Conservation (phyloP, 2,329 filamentous ascomycete species). For the Colletotrichum magnum region DNA sequence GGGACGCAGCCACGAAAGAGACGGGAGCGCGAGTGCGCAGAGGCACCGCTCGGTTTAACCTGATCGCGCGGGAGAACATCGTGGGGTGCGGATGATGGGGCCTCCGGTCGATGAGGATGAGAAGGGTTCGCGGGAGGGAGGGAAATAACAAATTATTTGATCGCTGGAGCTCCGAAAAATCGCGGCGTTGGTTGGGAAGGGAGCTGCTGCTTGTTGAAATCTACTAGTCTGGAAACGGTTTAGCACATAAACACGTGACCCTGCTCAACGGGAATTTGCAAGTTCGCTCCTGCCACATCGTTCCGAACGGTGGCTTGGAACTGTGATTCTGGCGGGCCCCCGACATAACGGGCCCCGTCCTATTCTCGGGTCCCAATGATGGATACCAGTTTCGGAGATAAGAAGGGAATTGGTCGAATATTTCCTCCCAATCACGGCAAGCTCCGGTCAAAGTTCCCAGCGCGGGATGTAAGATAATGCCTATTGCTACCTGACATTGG, state of each 20-base stretch:
- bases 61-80: constrained; percentile 82
- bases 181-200: constrained; percentile 55
- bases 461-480: neutral
- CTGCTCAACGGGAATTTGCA: constrained; percentile 41
- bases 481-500: too few relatives aligned
- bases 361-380: constrained; percentile 23
- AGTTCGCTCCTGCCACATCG: constrained; percentile 25
- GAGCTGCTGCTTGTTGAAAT: constrained; percentile 54
- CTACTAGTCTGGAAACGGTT: constrained; percentile 47
- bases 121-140: constrained; percentile 46
- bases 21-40: constrained; percentile 65
- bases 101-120: constrained; percentile 51
- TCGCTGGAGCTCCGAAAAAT: constrained; percentile 59
- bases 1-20: constrained; percentile 66
- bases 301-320: constrained; percentile 13
- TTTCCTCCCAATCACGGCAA: constrained; percentile 22
- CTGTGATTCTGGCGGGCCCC: constrained; percentile 28
- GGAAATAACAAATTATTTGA: constrained; percentile 49
- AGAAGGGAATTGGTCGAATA: constrained; percentile 10
- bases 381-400: constrained; percentile 32
- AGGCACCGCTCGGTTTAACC: constrained; percentile 73
- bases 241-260: constrained; percentile 48
- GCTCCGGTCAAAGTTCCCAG: neutral
- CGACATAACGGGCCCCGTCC: constrained; percentile 33
- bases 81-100: constrained; percentile 47